Conservation (phyloP, 306 rosid species). For the Prunus kanzakura region DNA sequence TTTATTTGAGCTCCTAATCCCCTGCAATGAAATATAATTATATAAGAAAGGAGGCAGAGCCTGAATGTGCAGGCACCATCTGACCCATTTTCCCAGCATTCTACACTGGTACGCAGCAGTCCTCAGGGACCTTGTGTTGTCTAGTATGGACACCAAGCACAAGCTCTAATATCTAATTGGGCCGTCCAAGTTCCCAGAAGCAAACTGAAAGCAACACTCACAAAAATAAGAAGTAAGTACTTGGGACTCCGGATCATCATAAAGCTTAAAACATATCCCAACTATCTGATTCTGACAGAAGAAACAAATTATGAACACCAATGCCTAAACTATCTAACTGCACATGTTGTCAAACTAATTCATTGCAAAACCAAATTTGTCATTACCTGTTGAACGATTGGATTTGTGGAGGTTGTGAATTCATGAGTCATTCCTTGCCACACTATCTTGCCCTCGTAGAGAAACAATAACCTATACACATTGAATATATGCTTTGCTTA, state of each 20-base stretch:
- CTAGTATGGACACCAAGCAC: conserved; percentile 1
- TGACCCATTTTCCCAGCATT: conserved; percentile 1
- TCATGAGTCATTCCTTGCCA: conserved; percentile 99
- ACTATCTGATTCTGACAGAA: background rate
- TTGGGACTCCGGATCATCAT: background rate
- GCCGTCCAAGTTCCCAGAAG: conserved; percentile 92
- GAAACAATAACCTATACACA: conserved; percentile 71
- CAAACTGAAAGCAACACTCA: conserved; percentile 61
- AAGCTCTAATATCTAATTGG: conserved; percentile 76
- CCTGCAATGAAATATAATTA: background rate
- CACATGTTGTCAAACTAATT: background rate
- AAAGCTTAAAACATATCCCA: background rate
- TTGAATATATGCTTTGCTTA: conserved; percentile 16
- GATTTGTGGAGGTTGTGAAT: conserved; percentile 75
- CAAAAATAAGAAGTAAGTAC: background rate
- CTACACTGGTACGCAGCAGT: conserved; percentile 21
- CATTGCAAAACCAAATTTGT: background rate
- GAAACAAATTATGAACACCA: background rate
- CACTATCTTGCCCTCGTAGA: conserved; percentile 83
- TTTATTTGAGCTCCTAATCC: conserved; percentile 5
- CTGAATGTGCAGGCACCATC: conserved; percentile 23
- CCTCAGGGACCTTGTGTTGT: conserved; percentile 6
- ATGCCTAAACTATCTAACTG: background rate
- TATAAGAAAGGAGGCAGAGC: conserved; percentile 1
- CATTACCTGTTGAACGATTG: conserved; percentile 87